Conservation (phyloP, 352 stramenopile species). For the Phytophthora agathidicida region DNA sequence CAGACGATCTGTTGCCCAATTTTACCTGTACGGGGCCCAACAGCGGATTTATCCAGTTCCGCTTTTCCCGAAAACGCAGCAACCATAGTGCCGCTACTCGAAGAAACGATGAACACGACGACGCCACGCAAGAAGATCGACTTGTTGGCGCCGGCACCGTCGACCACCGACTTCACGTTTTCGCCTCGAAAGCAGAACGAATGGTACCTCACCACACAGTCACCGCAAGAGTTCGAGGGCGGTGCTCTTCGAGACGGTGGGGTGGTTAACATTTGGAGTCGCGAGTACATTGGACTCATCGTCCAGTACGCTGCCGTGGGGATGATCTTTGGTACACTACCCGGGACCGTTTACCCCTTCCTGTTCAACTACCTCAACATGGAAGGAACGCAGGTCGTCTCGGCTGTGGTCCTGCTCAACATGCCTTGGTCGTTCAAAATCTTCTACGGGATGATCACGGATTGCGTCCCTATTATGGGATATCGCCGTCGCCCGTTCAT, state of each 20-base stretch:
- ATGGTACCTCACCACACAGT: constrained; percentile 30
- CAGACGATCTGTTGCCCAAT: constrained; percentile 13
- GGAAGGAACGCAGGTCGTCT: constrained; percentile 44
- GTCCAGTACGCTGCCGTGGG: constrained; percentile 49
- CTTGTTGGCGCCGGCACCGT: constrained; percentile 24
- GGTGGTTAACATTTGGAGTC: constrained; percentile 39
- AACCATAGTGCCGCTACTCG: constrained; percentile 38
- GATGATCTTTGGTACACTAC: constrained; percentile 49
- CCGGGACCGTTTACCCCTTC: constrained; percentile 51
- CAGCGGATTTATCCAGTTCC: too few species aligned
- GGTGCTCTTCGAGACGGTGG: constrained; percentile 26
- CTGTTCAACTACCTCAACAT: constrained; percentile 53
- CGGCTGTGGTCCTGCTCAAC: constrained; percentile 40
- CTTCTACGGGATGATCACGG: constrained; percentile 55
- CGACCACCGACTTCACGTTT: constrained; percentile 19
- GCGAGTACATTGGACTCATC: constrained; percentile 45
- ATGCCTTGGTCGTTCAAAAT: constrained; percentile 65
- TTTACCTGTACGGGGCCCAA: too few species aligned
- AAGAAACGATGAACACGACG: constrained; percentile 28
- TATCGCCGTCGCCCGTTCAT: constrained; percentile 62
- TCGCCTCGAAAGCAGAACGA: constrained; percentile 29
- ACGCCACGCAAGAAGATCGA: constrained; percentile 35
- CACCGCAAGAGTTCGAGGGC: constrained; percentile 17
- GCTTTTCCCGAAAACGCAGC: constrained; percentile 19
- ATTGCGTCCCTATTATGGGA: constrained; percentile 53